Base-by-base conservation (phyloP, 1,284 basidiomycete genomes). In the Ceratobasidium sp. region DNA sequence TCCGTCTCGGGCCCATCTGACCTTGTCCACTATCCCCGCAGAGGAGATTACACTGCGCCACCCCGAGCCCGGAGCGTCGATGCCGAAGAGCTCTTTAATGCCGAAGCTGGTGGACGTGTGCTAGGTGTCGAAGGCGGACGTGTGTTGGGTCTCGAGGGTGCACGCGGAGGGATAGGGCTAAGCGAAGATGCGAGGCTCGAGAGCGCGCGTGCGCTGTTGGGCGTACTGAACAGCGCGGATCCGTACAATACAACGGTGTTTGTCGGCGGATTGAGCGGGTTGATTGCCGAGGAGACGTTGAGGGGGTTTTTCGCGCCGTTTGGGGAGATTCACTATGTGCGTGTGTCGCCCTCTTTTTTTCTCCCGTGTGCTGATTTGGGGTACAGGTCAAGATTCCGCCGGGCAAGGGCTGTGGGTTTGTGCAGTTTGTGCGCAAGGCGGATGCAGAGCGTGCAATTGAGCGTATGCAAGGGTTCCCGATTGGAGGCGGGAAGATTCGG, bases 391-490 rank as follows among this genome's bases (percentile, higher is more conserved):
- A 98, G 86, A 96, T 98, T 7, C 96, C 96, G 2, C 93, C 95
- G 35, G 96, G 95, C 67, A 98, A 98, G 83, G 95, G 96, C 79
- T 98, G 96, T 82, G 96, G 96, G 0, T 98, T 98, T 81, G 96
- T 98, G 38, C 96, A 97, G 85, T 98, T 96, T 82, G 94, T 97
- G 35, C 89, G 92, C 80, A 97, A 98, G 85, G 90, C 90, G 14
- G 96, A 98, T 84, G 96, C 96, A 6, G 95, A 97, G 83, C 88
- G 90, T 35, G 96, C 96, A 2, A 98, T 98, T 81, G 94, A 96
- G 84, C 94, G 94, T 84, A 96, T 98, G 96, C 96, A 98, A 86
- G 96, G 95, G 30, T 98, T 96, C 84, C 95, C 94, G 6, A 93
- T 98, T 81, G 94, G 95, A 62, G 95, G 95, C 16, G 96, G 95